Percentiles rank a stretch among this genome's conserved stretches.
Conservation (phyloP, 495 filamentous ascomycete genomes). For the Xylaria bambusicola region DNA sequence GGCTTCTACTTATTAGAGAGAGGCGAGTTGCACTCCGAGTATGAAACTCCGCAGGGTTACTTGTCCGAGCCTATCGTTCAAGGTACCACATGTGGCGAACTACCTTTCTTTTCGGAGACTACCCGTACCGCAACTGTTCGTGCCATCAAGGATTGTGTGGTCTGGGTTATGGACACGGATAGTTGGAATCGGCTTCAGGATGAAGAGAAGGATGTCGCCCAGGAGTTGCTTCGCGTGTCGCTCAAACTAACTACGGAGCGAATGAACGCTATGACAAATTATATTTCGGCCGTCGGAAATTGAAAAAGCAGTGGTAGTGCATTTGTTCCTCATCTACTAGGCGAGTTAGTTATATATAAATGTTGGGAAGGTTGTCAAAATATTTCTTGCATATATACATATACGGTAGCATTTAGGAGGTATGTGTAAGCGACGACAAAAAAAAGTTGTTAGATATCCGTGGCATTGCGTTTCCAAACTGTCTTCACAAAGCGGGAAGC, state of each 20-base stretch:
- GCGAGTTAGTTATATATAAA: too few relatives aligned
- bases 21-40: slow-evolving; percentile 86
- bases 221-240: slow-evolving; percentile 78
- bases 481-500: too few relatives aligned
- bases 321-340: too few relatives aligned
- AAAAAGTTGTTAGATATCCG: too few relatives aligned
- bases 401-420: too few relatives aligned
- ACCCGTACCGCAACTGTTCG: slow-evolving; percentile 81
- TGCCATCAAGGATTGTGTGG: slow-evolving; percentile 76
- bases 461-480: too few relatives aligned
- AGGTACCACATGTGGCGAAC: slow-evolving; percentile 91
- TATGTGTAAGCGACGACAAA: too few relatives aligned
- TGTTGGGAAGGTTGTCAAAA: too few relatives aligned
- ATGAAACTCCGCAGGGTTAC: slow-evolving; percentile 83
- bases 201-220: slow-evolving; percentile 71
- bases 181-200: slow-evolving; percentile 72
- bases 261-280: slow-evolving; percentile 81
- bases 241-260: slow-evolving; percentile 87
- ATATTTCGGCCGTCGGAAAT: slow-evolving; percentile 42
- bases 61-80: slow-evolving; percentile 91
- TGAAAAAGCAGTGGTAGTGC: too few relatives aligned
- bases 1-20: slow-evolving; percentile 91
- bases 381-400: too few relatives aligned
- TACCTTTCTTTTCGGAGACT: slow-evolving; percentile 93
- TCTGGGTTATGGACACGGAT: slow-evolving; percentile 73